These are phyloP conservation scores for Botrytis medusae DNA, from an alignment of 2,329 filamentous ascomycete genomes.

Conservation along the genomic window DNA sequence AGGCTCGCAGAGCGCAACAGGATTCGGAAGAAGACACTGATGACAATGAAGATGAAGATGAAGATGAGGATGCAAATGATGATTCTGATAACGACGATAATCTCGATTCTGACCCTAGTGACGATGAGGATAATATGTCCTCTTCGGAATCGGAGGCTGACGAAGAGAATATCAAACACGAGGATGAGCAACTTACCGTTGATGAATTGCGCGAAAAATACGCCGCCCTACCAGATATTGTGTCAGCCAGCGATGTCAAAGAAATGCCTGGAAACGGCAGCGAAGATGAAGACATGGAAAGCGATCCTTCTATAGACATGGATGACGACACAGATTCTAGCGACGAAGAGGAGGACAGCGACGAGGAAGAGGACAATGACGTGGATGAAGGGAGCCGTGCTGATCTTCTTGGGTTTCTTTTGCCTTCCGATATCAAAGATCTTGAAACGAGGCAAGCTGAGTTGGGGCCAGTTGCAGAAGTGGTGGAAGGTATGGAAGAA, in stretches of 20 bases:
- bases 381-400: constrained; percentile 43
- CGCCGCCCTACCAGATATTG: constrained; percentile 55
- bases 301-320: constrained; percentile 30
- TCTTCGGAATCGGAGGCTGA: constrained; percentile 61
- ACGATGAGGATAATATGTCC: constrained; percentile 59
- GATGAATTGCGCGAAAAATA: constrained; percentile 71
- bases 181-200: constrained; percentile 65
- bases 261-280: constrained; percentile 35
- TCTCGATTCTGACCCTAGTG: constrained; percentile 40
- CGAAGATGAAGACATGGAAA: constrained; percentile 33
- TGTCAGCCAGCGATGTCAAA: constrained; percentile 37
- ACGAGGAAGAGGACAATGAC: constrained; percentile 46
- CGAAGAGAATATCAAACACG: constrained; percentile 49
- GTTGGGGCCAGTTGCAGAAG: constrained; percentile 21
- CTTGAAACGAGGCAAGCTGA: constrained; percentile 38
- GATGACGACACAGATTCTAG: constrained; percentile 47
- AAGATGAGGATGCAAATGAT: constrained; percentile 33
- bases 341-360: constrained; percentile 62
- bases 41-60: constrained; percentile 40
- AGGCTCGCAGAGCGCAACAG: constrained; percentile 54
- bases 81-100: constrained; percentile 41
- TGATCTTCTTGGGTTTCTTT: constrained; percentile 39
- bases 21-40: constrained; percentile 53
- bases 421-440: constrained; percentile 37
- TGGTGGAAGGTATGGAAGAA: constrained; percentile 16